Evolutionary conservation across 495 filamentous ascomycete genomes (phyloP).

Genomic region (Astrothelium subdiscretum): DNA sequence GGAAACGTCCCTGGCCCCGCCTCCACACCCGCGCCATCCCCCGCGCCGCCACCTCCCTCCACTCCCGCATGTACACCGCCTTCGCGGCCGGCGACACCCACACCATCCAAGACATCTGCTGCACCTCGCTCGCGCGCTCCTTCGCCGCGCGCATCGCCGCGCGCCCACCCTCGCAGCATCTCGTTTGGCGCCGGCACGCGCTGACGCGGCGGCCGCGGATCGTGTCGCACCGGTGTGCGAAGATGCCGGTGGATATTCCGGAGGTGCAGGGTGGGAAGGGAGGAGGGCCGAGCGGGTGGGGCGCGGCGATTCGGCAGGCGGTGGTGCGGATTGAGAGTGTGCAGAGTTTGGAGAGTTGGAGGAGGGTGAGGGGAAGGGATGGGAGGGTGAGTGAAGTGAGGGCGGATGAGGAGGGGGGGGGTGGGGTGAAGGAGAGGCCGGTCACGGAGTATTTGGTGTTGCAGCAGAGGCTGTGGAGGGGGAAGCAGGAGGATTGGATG

Average conservation of each 20-base stretch:
- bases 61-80: conserved; percentile 58
- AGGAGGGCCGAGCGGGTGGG: conserved; percentile 34
- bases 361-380: neutral
- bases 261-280: too few relatives aligned
- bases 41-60: conserved; percentile 45
- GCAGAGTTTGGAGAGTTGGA: conserved; percentile 36
- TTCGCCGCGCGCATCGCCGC: conserved; percentile 44
- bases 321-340: conserved; percentile 57
- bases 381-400: neutral
- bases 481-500: conserved; percentile 53
- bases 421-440: conserved; percentile 35
- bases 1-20: conserved; percentile 35
- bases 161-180: conserved; percentile 38
- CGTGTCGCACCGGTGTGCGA: conserved; percentile 44
- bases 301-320: conserved; percentile 51
- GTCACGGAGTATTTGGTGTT: conserved; percentile 71
- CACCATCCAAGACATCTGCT: conserved; percentile 47
- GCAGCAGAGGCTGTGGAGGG: conserved; percentile 47
- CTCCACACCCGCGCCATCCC: conserved; percentile 32
- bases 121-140: conserved; percentile 43
- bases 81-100: conserved; percentile 56
- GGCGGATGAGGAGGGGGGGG: conserved; percentile 8
- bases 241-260: conserved; percentile 34
- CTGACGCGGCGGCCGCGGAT: conserved; percentile 41
- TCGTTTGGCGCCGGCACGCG: conserved; percentile 56